Conservation (phyloP, 768 basidiomycete species). For the Chalciporus piperatus region DNA sequence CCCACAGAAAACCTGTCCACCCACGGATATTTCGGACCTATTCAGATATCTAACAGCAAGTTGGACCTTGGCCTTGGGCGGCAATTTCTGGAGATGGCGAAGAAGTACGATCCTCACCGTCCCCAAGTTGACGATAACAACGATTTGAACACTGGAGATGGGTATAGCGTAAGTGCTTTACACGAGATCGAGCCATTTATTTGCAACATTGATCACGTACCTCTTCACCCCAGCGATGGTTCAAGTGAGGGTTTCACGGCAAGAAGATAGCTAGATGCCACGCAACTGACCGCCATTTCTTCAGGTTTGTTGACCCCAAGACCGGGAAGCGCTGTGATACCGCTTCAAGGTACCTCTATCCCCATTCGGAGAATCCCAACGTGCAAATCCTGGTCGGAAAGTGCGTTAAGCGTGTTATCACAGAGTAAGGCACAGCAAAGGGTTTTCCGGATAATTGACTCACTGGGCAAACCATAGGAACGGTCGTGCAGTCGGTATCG, state of each 20-base stretch:
- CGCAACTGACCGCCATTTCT: too few relatives aligned
- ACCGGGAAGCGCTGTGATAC: conserved; percentile 29
- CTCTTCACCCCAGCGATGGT: conserved; percentile 8
- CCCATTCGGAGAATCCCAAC: conserved; percentile 22
- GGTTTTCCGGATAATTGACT: neutral
- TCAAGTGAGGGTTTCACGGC: conserved; percentile 13
- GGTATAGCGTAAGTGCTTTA: conserved; percentile 22
- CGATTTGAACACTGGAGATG: conserved; percentile 33
- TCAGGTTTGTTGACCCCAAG: conserved; percentile 48
- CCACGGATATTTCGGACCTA: conserved; percentile 37
- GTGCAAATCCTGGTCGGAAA: conserved; percentile 28
- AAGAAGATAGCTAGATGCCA: neutral
- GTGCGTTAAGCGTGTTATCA: conserved; percentile 32
- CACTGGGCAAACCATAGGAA: conserved; percentile 19
- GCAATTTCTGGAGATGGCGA: conserved; percentile 47
- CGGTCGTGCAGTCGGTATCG: conserved; percentile 38
- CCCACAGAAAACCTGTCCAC: conserved; percentile 21
- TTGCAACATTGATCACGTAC: neutral
- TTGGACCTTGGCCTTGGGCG: conserved; percentile 22
- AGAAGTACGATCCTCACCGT: conserved; percentile 47
- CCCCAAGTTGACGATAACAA: conserved; percentile 46
- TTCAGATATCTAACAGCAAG: conserved; percentile 22
- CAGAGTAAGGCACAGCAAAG: conserved; percentile 29
- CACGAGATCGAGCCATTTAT: too few relatives aligned
- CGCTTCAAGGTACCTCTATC: conserved; percentile 32